These are phyloP conservation scores for Trypanosoma melophagium DNA, from an alignment of 208 protist genomes.

Conservation along the genomic window DNA sequence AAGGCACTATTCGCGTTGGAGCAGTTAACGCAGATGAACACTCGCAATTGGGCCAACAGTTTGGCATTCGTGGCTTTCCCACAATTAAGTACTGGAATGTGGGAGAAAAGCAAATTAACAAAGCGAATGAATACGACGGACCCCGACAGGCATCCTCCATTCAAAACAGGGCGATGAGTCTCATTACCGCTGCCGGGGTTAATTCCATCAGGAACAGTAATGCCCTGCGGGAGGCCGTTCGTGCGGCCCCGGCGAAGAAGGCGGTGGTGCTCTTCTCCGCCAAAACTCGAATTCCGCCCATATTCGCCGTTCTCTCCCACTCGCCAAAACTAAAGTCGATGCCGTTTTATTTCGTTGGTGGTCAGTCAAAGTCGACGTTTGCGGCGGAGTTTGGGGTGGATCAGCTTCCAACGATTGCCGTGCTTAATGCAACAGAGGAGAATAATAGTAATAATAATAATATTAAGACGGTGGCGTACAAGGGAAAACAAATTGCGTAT, in stretches of 20 bases:
- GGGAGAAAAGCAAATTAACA: slow-evolving; percentile 51
- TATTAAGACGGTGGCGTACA: slow-evolving; percentile 37
- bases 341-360: slow-evolving; percentile 69
- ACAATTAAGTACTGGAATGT: slow-evolving; percentile 92
- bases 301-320: slow-evolving; percentile 73
- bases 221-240: slow-evolving; percentile 29
- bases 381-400: slow-evolving; percentile 47
- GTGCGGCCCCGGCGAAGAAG: slow-evolving; percentile 38
- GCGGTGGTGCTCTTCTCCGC: slow-evolving; percentile 76
- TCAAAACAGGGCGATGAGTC: slow-evolving; percentile 53
- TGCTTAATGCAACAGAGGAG: slow-evolving; percentile 35
- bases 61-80: slow-evolving; percentile 84
- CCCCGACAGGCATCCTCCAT: slow-evolving; percentile 63
- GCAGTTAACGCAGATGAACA: slow-evolving; percentile 84
- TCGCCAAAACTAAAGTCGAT: slow-evolving; percentile 71
- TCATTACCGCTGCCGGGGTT: slow-evolving; percentile 45
- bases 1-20: slow-evolving; percentile 81
- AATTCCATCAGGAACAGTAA: slow-evolving; percentile 21
- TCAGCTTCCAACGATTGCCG: slow-evolving; percentile 52
- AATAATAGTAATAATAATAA: too few relatives aligned
- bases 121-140: slow-evolving; percentile 70
- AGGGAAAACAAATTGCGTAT: slow-evolving; percentile 52
- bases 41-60: slow-evolving; percentile 60
- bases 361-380: slow-evolving; percentile 21
- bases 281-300: slow-evolving; percentile 73